Conservation (phyloP, 2,329 filamentous ascomycete species). For the Aspergillus thermomutatus region DNA sequence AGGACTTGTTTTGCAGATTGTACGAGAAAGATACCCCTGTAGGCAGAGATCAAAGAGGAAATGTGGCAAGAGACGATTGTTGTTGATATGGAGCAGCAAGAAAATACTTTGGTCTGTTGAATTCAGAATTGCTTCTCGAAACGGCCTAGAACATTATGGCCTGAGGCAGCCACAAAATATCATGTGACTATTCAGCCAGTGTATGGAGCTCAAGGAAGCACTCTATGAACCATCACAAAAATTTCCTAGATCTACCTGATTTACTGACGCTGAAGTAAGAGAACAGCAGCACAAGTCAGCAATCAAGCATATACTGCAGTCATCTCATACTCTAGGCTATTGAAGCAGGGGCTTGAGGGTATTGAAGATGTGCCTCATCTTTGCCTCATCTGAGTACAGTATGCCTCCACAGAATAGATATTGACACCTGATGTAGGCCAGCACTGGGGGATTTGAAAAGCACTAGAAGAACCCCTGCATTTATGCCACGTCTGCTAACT, state of each 20-base stretch:
- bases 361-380: no score
- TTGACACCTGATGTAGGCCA: background rate
- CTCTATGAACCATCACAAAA: no score
- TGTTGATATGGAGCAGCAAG: background rate
- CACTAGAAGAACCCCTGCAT: background rate
- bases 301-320: no score
- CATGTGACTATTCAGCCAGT: background rate
- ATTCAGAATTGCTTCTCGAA: background rate
- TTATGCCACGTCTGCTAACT: background rate
- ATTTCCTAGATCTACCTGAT: no score
- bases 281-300: no score
- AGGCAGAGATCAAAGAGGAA: background rate
- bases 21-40: background rate
- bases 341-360: no score
- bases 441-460: background rate
- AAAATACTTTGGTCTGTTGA: background rate
- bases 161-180: background rate
- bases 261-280: no score
- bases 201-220: no score
- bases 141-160: constrained; percentile 1
- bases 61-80: background rate
- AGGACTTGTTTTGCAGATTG: background rate
- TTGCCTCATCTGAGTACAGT: no score
- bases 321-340: no score
- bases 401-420: background rate